Conservation (phyloP, 2,329 filamentous ascomycete genomes). For the Venturiaceae sp. region DNA sequence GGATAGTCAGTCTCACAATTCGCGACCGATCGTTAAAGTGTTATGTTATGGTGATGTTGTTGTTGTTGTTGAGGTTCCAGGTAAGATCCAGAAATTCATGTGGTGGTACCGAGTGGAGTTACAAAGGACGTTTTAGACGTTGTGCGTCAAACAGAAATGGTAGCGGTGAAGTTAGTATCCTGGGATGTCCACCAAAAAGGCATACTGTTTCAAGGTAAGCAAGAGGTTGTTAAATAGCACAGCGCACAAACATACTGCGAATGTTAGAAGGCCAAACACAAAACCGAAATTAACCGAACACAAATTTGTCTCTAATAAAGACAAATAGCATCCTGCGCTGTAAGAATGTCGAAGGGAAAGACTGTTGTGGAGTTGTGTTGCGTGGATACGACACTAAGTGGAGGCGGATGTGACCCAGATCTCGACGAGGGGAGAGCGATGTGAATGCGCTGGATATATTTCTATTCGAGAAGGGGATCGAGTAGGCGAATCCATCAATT, state of each 20-base stretch:
- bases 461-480: not conserved
- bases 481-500: not conserved
- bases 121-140: not conserved
- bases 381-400: not conserved
- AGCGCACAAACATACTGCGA: not conserved
- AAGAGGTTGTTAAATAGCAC: not conserved
- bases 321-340: not conserved
- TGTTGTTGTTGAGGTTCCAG: not conserved
- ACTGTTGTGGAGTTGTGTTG: not conserved
- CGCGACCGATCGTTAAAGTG: not conserved
- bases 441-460: not conserved
- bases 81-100: not conserved
- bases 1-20: not conserved
- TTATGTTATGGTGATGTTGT: not conserved
- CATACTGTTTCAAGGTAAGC: not conserved
- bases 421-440: not conserved
- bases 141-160: not conserved
- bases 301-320: not conserved
- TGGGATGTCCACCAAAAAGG: no score
- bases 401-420: not conserved
- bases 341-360: not conserved
- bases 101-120: not conserved
- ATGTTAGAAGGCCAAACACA: not conserved
- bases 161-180: no score
- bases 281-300: not conserved